Percentiles rank a stretch among this genome's conserved stretches.
These are phyloP conservation scores for Scedosporium apiospermum DNA, from an alignment of 2,329 filamentous ascomycete genomes.

Conservation along the genomic window DNA sequence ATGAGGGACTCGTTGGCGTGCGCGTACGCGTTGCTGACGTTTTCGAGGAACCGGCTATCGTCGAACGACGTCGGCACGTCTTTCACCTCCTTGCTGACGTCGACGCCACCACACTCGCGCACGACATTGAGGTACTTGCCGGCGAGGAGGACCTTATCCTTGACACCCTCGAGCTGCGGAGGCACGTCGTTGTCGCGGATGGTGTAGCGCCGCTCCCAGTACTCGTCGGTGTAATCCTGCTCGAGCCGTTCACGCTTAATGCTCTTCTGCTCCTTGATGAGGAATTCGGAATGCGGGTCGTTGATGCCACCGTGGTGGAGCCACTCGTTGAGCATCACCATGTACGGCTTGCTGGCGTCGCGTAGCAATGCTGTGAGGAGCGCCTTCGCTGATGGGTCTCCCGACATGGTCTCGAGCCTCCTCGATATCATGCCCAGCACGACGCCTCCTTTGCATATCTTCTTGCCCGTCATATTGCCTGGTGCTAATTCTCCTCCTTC, in stretches of 20 bases:
- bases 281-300: conserved; percentile 86
- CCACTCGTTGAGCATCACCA: conserved; percentile 98
- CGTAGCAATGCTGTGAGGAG: conserved; percentile 73
- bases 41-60: conserved; percentile 84
- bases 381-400: conserved; percentile 78
- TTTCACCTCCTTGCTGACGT: conserved; percentile 78
- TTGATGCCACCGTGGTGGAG: conserved; percentile 91
- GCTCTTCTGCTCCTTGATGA: conserved; percentile 92
- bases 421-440: conserved; percentile 83
- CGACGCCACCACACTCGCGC: conserved; percentile 89
- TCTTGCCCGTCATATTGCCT: conserved; percentile 74
- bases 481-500: conserved; percentile 77
- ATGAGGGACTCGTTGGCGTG: conserved; percentile 92
- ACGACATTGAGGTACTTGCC: conserved; percentile 98
- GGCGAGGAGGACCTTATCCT: conserved; percentile 88
- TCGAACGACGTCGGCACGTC: conserved; percentile 91
- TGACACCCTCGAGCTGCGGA: conserved; percentile 80
- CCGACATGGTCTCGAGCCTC: conserved; percentile 79
- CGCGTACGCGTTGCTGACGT: conserved; percentile 90
- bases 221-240: conserved; percentile 96
- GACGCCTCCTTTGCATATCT: conserved; percentile 92
- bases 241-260: conserved; percentile 85
- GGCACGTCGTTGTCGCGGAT: conserved; percentile 86
- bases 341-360: conserved; percentile 88
- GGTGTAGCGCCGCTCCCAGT: conserved; percentile 97